Evolutionary conservation across 768 basidiomycete genomes (phyloP), one percentile per base, ranked within the genome.

Genomic region (Dendrothele bispora): DNA sequence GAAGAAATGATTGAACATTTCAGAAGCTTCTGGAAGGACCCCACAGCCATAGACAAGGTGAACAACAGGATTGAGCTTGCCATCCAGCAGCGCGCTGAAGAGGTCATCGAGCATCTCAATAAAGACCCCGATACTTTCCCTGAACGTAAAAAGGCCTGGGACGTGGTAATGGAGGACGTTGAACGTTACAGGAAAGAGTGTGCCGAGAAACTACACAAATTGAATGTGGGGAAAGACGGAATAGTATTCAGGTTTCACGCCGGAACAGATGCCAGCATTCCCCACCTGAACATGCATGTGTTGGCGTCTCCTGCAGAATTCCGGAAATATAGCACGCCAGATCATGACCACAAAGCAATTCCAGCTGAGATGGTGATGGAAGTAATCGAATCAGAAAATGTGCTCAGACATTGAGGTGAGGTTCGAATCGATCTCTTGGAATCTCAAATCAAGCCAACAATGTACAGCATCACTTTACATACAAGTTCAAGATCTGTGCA

Each of bases 231-330:
- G 28, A 28, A 43, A 20, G 25, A 48, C 25, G n/a, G n/a, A n/a
- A n/a, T n/a, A n/a, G 12, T 43, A 2, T 49, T 52, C 25, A 51
- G 39, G 6, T 55, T 55, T 37, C 54, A 55, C 25, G 46, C 51
- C 7, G 38, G 39, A 7, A 50, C 54, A 8, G 27, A 48, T 34
- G 47, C 51, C 10, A 55, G 54, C 27, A 47, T 55, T 25, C 51
- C 51, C 1, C 54, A 55, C 43, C 39, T 55, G 8, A 50, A 55
- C 28, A 55, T 55, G 54, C 54, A 55, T 37, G 51, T 55, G 27
- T 5, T 55, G 8, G 21, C 47, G 12, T 15, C 36, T 14, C 5
- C 18, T 7, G 21, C 18, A n/a, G 47, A 40, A 12, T 52, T 55
- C 14, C 11, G 46, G 30, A 27, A 14, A 34, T 40, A 43, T 24